These are phyloP conservation scores for Blastobotrys proliferans DNA, from an alignment of 1,139 yeast species.

Conservation along the genomic window DNA sequence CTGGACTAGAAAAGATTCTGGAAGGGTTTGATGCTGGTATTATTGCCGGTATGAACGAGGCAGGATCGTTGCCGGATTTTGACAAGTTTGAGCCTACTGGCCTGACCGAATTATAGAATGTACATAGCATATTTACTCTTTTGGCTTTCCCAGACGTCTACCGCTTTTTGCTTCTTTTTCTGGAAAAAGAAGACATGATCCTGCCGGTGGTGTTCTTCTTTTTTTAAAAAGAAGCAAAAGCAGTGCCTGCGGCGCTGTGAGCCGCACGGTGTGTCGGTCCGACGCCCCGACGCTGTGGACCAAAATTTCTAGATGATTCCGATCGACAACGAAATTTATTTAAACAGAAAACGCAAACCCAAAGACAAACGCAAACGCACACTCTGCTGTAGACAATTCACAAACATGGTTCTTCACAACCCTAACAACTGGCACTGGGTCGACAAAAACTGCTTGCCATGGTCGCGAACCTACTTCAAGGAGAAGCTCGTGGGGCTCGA, in stretches of 20 bases:
- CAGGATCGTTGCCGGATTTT: neutral
- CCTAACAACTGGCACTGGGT: slow-evolving; percentile 98
- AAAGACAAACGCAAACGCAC: too few relatives aligned
- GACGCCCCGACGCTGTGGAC: neutral
- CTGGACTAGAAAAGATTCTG: slow-evolving; percentile 3
- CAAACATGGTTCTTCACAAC: slow-evolving; percentile 61
- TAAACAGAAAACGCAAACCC: too few relatives aligned
- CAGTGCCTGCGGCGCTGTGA: too few relatives aligned
- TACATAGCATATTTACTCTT: too few relatives aligned
- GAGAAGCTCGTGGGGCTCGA: slow-evolving; percentile 53
- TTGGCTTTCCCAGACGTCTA: too few relatives aligned
- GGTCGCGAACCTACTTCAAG: slow-evolving; percentile 78
- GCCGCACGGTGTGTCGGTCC: neutral
- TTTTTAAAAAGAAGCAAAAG: too few relatives aligned
- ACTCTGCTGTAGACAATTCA: too few relatives aligned
- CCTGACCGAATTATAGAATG: neutral
- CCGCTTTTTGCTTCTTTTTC: too few relatives aligned
- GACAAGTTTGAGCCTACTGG: slow-evolving; percentile 1
- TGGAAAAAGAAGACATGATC: too few relatives aligned
- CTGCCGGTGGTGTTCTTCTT: too few relatives aligned
- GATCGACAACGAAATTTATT: too few relatives aligned
- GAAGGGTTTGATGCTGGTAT: slow-evolving; percentile 16
- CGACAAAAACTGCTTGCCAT: slow-evolving; percentile 89
- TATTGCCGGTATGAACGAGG: slow-evolving; percentile 13
- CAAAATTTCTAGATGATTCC: slow-evolving; percentile 9